A percentile compares a stretch with the other conserved stretches of the same genome.
phyloP scores from a whole-genome alignment of 352 stramenopile species.

The Globisporangium lucens region DNA sequence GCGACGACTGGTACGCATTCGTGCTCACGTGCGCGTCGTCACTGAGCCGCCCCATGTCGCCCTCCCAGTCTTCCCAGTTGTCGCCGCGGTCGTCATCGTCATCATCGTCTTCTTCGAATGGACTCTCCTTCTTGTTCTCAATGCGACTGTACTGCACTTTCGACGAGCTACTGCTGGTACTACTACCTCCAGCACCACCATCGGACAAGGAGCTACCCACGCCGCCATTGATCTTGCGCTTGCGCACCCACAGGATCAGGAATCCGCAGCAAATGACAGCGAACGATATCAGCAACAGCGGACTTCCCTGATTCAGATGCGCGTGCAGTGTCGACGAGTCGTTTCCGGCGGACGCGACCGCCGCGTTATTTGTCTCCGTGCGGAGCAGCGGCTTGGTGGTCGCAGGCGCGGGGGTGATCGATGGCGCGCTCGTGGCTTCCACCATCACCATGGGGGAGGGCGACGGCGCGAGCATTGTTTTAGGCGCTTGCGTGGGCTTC shows the following conservation, averaged over 20 bases:
- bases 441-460: neutral
- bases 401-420: neutral
- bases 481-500: neutral
- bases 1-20: constrained; percentile 25
- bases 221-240: constrained; percentile 29
- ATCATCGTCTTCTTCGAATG: constrained; percentile 41
- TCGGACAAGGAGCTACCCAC: constrained; percentile 11
- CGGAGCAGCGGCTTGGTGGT: constrained; percentile 37
- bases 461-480: neutral
- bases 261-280: constrained; percentile 55
- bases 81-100: constrained; percentile 40
- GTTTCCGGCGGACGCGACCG: constrained; percentile 14
- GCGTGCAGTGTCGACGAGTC: constrained; percentile 18
- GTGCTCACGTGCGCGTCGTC: constrained; percentile 19
- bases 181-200: neutral
- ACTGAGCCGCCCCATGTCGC: constrained; percentile 18
- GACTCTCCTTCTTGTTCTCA: constrained; percentile 45
- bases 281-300: constrained; percentile 38
- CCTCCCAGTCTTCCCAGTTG: constrained; percentile 77
- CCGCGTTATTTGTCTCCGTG: constrained; percentile 24
- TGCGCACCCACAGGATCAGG: constrained; percentile 48
- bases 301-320: constrained; percentile 42
- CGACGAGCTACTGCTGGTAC: constrained; percentile 18
- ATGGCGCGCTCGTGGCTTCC: neutral
- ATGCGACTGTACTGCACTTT: constrained; percentile 73